These are phyloP conservation scores for Cardamine chenopodiifolia DNA, from an alignment of 345 rosid species.

Conservation along the genomic window DNA sequence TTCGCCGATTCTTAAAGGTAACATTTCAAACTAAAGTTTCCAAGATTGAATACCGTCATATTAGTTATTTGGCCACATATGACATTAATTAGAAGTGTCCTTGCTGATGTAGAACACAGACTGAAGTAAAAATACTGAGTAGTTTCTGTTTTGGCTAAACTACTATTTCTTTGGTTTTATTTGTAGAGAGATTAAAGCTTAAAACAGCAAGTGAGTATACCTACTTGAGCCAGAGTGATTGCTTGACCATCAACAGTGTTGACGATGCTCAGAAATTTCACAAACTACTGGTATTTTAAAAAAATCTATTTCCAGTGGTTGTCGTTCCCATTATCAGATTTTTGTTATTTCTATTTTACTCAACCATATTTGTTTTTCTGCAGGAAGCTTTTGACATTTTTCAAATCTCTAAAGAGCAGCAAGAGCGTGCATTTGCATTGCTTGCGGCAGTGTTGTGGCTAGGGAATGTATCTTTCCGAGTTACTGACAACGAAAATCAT, in stretches of 20 bases:
- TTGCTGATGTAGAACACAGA: slow-evolving; percentile 18
- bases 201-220: slow-evolving; percentile 74
- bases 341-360: slow-evolving; percentile 3
- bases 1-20: slow-evolving; percentile 84
- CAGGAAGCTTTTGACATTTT: slow-evolving; percentile 82
- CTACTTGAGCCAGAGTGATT: slow-evolving; percentile 86
- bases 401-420: slow-evolving; percentile 71
- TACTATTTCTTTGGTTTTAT: slow-evolving; percentile 16
- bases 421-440: slow-evolving; percentile 73
- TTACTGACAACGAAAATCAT: slow-evolving; percentile 74
- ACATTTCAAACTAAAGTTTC: slow-evolving; percentile 14
- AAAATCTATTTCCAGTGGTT: neutral
- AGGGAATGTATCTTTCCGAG: slow-evolving; percentile 82
- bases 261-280: slow-evolving; percentile 75
- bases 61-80: neutral
- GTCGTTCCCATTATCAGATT: neutral
- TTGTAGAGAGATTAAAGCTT: slow-evolving; percentile 78
- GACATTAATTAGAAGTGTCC: neutral
- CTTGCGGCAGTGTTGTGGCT: slow-evolving; percentile 92
- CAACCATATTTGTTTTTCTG: slow-evolving; percentile 7
- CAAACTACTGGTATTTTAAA: slow-evolving; percentile 62
- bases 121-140: neutral
- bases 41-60: neutral
- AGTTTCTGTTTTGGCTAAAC: slow-evolving; percentile 5
- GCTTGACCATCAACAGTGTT: slow-evolving; percentile 71